phyloP scores from a whole-genome alignment of 495 filamentous ascomycete species.

The Geoglossum glabrum region DNA sequence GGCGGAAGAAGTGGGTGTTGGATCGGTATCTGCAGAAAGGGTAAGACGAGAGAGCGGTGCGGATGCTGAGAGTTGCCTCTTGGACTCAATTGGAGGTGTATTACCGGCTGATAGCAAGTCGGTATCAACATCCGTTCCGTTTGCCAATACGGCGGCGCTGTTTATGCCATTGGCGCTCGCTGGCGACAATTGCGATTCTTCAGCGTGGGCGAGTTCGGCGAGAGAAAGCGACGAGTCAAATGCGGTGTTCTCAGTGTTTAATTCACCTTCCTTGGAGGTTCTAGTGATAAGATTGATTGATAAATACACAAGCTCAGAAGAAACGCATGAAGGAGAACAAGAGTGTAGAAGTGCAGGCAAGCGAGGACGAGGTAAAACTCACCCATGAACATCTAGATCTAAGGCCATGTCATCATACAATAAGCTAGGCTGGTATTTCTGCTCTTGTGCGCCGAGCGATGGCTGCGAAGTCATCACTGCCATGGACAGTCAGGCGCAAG shows the following conservation, averaged over 20 bases:
- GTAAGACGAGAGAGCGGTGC: background rate
- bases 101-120: background rate
- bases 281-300: background rate
- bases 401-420: conserved; percentile 26
- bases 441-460: conserved; percentile 23
- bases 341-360: background rate
- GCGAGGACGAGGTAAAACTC: conserved; percentile 12
- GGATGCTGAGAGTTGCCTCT: background rate
- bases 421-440: conserved; percentile 25
- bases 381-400: conserved; percentile 26
- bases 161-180: background rate
- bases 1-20: conserved; percentile 2
- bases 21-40: background rate
- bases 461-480: conserved; percentile 35
- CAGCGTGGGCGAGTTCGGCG: background rate
- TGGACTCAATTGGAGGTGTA: background rate
- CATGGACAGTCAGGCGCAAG: conserved; percentile 16
- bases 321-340: conserved; percentile 4
- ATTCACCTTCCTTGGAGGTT: background rate
- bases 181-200: background rate
- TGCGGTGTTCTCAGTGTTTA: background rate
- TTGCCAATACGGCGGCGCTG: background rate
- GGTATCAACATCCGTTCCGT: background rate
- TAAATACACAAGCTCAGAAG: background rate
- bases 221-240: background rate